phyloP scores from a whole-genome alignment of 768 basidiomycete species.

The Boletus rubescentipes region DNA sequence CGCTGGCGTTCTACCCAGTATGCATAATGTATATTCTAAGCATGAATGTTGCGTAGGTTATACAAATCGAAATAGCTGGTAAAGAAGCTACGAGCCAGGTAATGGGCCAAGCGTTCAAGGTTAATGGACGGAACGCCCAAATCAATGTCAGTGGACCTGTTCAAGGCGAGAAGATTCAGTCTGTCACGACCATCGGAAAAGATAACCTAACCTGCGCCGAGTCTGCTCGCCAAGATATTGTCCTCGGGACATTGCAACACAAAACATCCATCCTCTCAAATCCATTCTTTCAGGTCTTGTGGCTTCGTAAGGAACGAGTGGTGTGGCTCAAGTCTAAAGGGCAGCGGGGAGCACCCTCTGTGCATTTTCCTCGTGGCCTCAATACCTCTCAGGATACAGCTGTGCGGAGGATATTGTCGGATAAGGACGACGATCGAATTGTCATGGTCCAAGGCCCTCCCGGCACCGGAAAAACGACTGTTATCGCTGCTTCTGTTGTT shows the following conservation, averaged over 20 bases:
- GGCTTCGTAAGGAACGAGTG: slow-evolving; percentile 21
- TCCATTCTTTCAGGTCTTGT: slow-evolving; percentile 30
- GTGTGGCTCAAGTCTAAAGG: slow-evolving; percentile 14
- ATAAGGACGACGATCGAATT: slow-evolving; percentile 18
- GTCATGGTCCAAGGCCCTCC: slow-evolving; percentile 38
- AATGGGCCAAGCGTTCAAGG: slow-evolving; percentile 21
- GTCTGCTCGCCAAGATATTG: slow-evolving; percentile 17
- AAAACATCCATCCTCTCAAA: slow-evolving; percentile 14
- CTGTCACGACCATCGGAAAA: slow-evolving; percentile 52
- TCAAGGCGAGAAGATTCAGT: slow-evolving; percentile 15
- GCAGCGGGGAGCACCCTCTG: not conserved
- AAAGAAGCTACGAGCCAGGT: slow-evolving; percentile 4
- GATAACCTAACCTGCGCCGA: slow-evolving; percentile 60
- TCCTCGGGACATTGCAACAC: slow-evolving; percentile 24
- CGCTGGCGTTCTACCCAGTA: slow-evolving; percentile 4
- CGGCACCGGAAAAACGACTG: slow-evolving; percentile 45
- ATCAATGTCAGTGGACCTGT: slow-evolving; percentile 30
- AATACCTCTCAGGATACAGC: slow-evolving; percentile 31
- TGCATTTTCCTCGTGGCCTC: slow-evolving; percentile 8
- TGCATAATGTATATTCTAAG: no score
- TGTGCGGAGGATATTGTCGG: slow-evolving; percentile 33
- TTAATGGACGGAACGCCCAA: slow-evolving; percentile 38
- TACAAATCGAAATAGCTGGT: slow-evolving; percentile 19
- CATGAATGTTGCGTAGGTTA: slow-evolving; percentile 8
- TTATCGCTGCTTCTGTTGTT: slow-evolving; percentile 38